Evolutionary conservation across 2,329 filamentous ascomycete genomes (phyloP).

Genomic region (Pseudopyrenochaeta lycopersici): DNA sequence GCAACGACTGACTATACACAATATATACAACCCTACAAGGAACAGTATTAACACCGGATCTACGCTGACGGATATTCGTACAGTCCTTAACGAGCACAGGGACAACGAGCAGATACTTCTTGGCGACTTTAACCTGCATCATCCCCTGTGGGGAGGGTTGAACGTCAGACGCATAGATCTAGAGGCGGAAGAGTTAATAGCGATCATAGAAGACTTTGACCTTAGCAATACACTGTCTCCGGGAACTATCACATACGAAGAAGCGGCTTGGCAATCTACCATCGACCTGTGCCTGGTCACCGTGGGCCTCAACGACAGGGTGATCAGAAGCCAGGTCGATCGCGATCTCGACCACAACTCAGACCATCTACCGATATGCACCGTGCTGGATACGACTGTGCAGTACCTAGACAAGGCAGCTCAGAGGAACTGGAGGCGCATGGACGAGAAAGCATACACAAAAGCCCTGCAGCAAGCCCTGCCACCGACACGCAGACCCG

Average conservation of each 20-base stretch:
- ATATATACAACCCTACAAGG: too few species aligned
- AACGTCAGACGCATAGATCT: conserved; percentile 9
- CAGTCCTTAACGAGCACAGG: too few species aligned
- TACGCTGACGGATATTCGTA: too few species aligned
- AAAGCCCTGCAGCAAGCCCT: conserved; percentile 14
- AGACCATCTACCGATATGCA: conserved; percentile 30
- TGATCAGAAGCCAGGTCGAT: conserved; percentile 16
- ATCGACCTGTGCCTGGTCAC: conserved; percentile 20
- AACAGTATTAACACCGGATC: too few species aligned
- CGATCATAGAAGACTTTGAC: conserved; percentile 17
- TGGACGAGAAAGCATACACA: conserved; percentile 9
- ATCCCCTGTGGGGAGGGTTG: conserved; percentile 16
- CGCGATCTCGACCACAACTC: conserved; percentile 26
- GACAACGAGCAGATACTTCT: too few species aligned
- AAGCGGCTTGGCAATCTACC: conserved; percentile 8
- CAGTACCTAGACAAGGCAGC: neutral
- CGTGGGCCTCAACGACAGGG: conserved; percentile 12
- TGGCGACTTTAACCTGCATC: too few species aligned
- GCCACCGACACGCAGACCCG: conserved; percentile 14
- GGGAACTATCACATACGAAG: conserved; percentile 16
- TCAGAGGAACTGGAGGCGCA: conserved; percentile 11
- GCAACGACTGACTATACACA: too few species aligned
- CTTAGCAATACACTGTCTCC: conserved; percentile 9
- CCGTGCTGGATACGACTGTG: conserved; percentile 15
- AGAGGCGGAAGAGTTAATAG: conserved; percentile 14